Evolutionary conservation across 139 green algal genomes (phyloP), one percentile per base, ranked within the genome.

Genomic region (Chlorella sorokiniana): DNA sequence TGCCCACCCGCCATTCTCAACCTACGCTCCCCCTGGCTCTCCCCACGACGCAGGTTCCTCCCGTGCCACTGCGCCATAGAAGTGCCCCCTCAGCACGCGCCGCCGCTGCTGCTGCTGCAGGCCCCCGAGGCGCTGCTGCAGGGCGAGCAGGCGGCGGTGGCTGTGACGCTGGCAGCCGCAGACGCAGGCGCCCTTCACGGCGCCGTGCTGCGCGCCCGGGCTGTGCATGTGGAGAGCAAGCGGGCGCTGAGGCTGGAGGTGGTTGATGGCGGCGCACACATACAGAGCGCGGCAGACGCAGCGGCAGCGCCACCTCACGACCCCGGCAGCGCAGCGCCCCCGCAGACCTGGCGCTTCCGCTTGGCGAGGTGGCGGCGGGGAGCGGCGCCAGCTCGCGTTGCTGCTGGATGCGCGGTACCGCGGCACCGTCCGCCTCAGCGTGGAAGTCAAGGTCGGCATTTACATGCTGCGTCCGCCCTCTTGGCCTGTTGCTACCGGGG

Each of bases 401-500:
- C 73, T 79, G 54, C 73, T 79, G 37, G 73, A 79, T 69, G 73
- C 73, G 37, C 52, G 73, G 37, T 79, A 79, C 73, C 59, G 73
- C 10, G 73, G 73, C 16, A 37, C 31, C 3, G 73, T 69, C 2
- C n/a, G 69, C 31, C 33, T 79, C 48, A 29, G 25, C 1, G 38
- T 51, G 1, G 73, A 79, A 23, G 38, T 79, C 20, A 51, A 69
- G 73, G 73, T 79, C 9, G 52, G 29, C 8, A 23, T 11, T 25
- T 31, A 29, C 31, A 33, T n/a, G 64, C 4, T 42, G 5, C 29
- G 42, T 63, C 5, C 1, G n/a, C n/a, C n/a, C n/a, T n/a, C 56
- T 33, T 65, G 56, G 10, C 18, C 23, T 16, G 56, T 65, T 16
- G 56, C 56, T 65, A 22, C 18, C 44, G 40, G 45, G 25, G 40